These are phyloP conservation scores for Garcia nutans DNA, from an alignment of 345 rosid genomes.

Conservation along the genomic window DNA sequence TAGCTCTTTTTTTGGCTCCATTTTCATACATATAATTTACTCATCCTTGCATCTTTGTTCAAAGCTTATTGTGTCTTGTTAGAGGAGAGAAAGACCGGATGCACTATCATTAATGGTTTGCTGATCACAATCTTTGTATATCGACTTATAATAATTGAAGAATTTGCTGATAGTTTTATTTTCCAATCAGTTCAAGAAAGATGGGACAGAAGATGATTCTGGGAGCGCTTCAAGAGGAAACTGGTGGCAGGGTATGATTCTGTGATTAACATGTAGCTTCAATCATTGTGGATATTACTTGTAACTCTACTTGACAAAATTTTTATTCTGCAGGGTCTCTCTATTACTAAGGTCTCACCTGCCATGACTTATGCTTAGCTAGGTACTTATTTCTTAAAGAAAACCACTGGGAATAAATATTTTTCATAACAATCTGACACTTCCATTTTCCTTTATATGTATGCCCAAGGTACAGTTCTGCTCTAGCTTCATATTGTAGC, in stretches of 20 bases:
- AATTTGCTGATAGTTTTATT: neutral
- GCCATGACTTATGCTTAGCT: slow-evolving; percentile 11
- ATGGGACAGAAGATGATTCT: slow-evolving; percentile 67
- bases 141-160: neutral
- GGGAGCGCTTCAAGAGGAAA: slow-evolving; percentile 86
- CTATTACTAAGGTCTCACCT: slow-evolving; percentile 43
- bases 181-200: slow-evolving; percentile 52
- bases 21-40: neutral
- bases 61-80: neutral
- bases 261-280: neutral
- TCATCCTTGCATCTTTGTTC: neutral
- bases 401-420: too few species aligned
- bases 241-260: slow-evolving; percentile 88
- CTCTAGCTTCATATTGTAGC: neutral
- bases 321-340: slow-evolving; percentile 47
- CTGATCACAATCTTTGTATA: neutral
- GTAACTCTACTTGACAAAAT: neutral
- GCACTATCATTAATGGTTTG: neutral
- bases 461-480: neutral
- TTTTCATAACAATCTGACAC: neutral
- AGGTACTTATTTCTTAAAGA: slow-evolving; percentile 14
- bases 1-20: neutral
- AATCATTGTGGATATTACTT: neutral
- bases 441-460: neutral
- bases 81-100: neutral